Percentiles rank a stretch among this genome's conserved stretches.
Conservation (phyloP, 2,329 filamentous ascomycete species). For the Fonsecaea monophora region DNA sequence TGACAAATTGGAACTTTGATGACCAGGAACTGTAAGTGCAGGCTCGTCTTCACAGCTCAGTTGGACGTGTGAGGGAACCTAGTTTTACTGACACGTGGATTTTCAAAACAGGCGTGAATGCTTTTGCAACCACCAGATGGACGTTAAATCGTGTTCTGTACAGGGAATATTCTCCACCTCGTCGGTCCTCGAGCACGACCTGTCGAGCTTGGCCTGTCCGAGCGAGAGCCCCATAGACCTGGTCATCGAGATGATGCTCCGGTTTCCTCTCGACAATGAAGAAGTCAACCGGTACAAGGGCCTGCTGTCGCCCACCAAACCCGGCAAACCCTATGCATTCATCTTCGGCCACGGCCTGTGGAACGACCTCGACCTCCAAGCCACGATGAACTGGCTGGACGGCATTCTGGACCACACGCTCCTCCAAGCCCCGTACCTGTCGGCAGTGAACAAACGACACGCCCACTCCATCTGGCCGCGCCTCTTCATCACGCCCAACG, state of each 20-base stretch:
- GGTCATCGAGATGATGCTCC: constrained; percentile 55
- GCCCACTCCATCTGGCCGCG: constrained; percentile 38
- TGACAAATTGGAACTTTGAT: constrained; percentile 60
- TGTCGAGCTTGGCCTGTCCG: constrained; percentile 51
- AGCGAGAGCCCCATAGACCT: constrained; percentile 47
- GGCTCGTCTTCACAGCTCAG: neutral
- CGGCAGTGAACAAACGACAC: neutral
- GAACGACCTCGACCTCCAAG: constrained; percentile 55
- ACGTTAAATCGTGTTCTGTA: constrained; percentile 57
- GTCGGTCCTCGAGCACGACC: constrained; percentile 54
- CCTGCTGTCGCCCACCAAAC: constrained; percentile 45
- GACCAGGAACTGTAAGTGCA: constrained; percentile 49
- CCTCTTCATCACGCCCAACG: constrained; percentile 55
- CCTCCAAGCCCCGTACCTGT: constrained; percentile 57
- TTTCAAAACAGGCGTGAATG: constrained; percentile 48
- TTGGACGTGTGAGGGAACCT: neutral
- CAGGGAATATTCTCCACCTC: constrained; percentile 58
- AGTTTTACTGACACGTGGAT: constrained; percentile 2
- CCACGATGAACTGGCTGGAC: constrained; percentile 66
- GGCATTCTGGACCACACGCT: constrained; percentile 89
- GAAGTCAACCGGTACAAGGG: constrained; percentile 50
- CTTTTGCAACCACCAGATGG: constrained; percentile 59
- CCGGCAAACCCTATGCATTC: constrained; percentile 50
- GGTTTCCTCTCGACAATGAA: constrained; percentile 51
- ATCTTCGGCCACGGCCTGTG: constrained; percentile 58